Evolutionary conservation across 2,329 filamentous ascomycete species (phyloP).

Genomic region (Phyllosticta citrichinensis): DNA sequence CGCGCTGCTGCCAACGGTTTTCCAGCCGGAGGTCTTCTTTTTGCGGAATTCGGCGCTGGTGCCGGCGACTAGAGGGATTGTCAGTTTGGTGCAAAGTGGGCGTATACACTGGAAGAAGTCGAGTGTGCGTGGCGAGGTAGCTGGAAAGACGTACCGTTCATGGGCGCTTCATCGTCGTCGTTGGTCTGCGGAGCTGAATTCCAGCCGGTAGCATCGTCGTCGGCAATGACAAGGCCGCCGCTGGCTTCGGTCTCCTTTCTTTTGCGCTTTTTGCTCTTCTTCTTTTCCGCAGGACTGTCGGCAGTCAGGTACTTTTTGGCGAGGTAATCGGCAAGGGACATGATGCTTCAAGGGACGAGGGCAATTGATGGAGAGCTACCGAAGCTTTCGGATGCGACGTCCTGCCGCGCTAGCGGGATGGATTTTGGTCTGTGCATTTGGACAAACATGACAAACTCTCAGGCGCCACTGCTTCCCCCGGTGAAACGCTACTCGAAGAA

Average conservation of each 20-base stretch:
- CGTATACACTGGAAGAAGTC: conserved; percentile 23
- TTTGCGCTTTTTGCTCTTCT: conserved; percentile 44
- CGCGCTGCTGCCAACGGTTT: conserved; percentile 48
- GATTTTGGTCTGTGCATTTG: background rate
- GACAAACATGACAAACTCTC: conserved; percentile 2
- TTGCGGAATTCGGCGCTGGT: conserved; percentile 51
- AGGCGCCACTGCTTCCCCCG: background rate
- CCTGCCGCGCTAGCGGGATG: background rate
- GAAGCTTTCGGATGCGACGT: conserved; percentile 9
- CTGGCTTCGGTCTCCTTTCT: conserved; percentile 22
- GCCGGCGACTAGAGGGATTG: conserved; percentile 14
- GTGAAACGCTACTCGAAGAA: background rate
- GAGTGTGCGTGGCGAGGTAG: background rate
- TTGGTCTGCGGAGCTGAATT: conserved; percentile 41
- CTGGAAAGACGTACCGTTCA: conserved; percentile 24
- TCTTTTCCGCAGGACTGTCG: conserved; percentile 38
- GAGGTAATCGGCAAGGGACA: conserved; percentile 72
- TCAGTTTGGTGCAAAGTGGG: conserved; percentile 14
- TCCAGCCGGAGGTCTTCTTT: conserved; percentile 59
- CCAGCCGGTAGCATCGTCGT: conserved; percentile 48
- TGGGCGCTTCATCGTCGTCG: conserved; percentile 46
- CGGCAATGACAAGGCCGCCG: conserved; percentile 35
- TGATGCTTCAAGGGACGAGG: conserved; percentile 18
- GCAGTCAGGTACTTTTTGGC: conserved; percentile 82
- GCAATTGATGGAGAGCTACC: conserved; percentile 4